Percentiles rank a stretch among this genome's conserved stretches.
Conservation (phyloP, 1,284 basidiomycete species). For the Cryptococcus sp. region DNA sequence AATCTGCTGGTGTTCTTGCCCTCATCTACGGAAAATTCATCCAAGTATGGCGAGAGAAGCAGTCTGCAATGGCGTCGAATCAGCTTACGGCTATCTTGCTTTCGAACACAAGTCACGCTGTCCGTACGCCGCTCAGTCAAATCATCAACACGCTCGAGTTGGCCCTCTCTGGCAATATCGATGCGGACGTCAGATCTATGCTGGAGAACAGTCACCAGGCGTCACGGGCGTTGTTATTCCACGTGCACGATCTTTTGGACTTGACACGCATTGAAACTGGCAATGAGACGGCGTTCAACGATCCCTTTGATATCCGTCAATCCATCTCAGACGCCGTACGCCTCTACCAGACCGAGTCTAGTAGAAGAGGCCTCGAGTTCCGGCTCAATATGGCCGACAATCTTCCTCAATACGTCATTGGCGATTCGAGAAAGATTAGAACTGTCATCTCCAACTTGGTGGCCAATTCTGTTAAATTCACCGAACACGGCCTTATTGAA, state of each 20-base stretch:
- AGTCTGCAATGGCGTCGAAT: conserved; percentile 72
- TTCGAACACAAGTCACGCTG: conserved; percentile 87
- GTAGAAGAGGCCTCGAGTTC: conserved; percentile 67
- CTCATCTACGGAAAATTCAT: conserved; percentile 69
- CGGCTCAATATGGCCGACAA: conserved; percentile 60
- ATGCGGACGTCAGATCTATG: conserved; percentile 76
- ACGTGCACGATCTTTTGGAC: conserved; percentile 84
- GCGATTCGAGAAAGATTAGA: conserved; percentile 72
- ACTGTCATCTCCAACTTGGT: conserved; percentile 81
- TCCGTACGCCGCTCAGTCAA: conserved; percentile 52
- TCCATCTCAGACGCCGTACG: conserved; percentile 69
- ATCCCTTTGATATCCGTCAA: conserved; percentile 73
- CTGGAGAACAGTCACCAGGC: conserved; percentile 76
- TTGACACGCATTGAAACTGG: conserved; percentile 79
- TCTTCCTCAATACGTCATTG: conserved; percentile 64
- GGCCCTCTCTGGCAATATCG: conserved; percentile 76
- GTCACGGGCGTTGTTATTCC: conserved; percentile 76
- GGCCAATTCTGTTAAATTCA: conserved; percentile 83
- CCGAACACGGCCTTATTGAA: conserved; percentile 64
- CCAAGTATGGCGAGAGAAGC: conserved; percentile 85
- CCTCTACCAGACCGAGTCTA: conserved; percentile 65
- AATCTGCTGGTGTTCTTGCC: conserved; percentile 82
- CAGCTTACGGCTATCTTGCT: conserved; percentile 77
- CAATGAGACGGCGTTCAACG: conserved; percentile 75
- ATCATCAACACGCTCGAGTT: conserved; percentile 76